phyloP scores from a whole-genome alignment of 305 asterid genomes.

The Solanum hybrid region DNA sequence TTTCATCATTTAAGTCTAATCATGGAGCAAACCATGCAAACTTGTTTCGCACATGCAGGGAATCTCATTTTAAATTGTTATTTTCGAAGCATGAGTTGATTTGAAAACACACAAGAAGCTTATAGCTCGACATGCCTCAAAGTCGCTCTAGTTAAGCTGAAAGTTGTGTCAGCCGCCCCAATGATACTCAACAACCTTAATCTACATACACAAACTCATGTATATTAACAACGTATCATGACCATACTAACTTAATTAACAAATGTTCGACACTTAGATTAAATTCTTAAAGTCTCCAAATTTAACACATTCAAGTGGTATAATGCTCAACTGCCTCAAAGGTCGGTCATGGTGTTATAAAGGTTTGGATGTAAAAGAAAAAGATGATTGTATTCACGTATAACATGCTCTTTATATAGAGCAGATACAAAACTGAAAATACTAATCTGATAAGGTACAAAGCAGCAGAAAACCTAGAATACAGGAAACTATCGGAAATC shows the following conservation, averaged over 20 bases:
- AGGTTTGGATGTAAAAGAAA: neutral
- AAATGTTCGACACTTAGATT: neutral
- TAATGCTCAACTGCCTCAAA: neutral
- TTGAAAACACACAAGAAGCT: neutral
- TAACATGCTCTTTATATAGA: neutral
- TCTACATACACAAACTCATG: neutral
- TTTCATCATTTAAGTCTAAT: neutral
- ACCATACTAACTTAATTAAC: neutral
- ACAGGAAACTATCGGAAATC: neutral
- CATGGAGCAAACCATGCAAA: neutral
- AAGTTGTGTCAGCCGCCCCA: neutral
- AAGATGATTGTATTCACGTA: neutral
- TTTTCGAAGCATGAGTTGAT: neutral
- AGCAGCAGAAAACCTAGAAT: neutral
- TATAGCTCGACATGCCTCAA: neutral
- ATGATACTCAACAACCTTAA: neutral
- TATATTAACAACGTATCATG: neutral
- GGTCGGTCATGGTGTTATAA: neutral
- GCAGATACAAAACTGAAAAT: neutral
- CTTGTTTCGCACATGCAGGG: neutral
- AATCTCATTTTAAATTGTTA: neutral
- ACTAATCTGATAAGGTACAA: neutral
- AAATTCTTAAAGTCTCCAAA: neutral
- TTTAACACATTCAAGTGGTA: neutral
- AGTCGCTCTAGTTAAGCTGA: neutral